Percentiles rank a stretch among this genome's conserved stretches.
These are phyloP conservation scores for Fusarium sarcochroum DNA, from an alignment of 2,329 filamentous ascomycete genomes.

Conservation along the genomic window DNA sequence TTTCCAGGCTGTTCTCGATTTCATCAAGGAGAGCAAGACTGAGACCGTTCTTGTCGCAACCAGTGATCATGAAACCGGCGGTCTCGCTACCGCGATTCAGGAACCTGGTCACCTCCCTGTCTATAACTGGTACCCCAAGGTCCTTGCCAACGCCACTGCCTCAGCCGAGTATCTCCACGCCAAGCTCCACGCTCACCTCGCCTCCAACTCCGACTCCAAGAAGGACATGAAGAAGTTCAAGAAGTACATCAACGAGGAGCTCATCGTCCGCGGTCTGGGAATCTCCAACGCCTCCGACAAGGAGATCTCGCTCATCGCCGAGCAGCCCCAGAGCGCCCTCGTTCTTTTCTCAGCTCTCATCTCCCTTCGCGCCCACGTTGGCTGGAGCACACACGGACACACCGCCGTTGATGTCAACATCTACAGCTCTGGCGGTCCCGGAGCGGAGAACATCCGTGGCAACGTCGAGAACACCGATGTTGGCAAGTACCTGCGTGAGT, in stretches of 20 bases:
- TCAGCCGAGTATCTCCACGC: constrained; percentile 79
- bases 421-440: constrained; percentile 81
- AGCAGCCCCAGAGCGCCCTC: constrained; percentile 67
- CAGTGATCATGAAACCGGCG: constrained; percentile 96
- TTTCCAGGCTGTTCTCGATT: constrained; percentile 86
- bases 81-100: constrained; percentile 83
- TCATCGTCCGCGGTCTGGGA: constrained; percentile 80
- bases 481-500: constrained; percentile 83
- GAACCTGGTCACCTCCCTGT: constrained; percentile 66
- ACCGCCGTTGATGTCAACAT: constrained; percentile 96
- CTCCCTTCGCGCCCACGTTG: constrained; percentile 87
- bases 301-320: constrained; percentile 78
- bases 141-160: constrained; percentile 82
- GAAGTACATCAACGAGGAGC: constrained; percentile 75
- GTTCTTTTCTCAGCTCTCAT: constrained; percentile 85
- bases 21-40: constrained; percentile 79
- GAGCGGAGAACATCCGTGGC: constrained; percentile 76
- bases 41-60: constrained; percentile 89
- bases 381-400: constrained; percentile 96
- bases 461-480: constrained; percentile 98
- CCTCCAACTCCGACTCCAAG: constrained; percentile 51
- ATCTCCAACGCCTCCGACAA: constrained; percentile 78
- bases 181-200: constrained; percentile 73
- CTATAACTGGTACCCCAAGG: constrained; percentile 84
- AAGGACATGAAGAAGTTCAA: constrained; percentile 60